A percentile compares a stretch with the other conserved stretches of the same genome.
These are phyloP conservation scores for Cucurbita ficifolia DNA, from an alignment of 306 rosid species.

Conservation along the genomic window DNA sequence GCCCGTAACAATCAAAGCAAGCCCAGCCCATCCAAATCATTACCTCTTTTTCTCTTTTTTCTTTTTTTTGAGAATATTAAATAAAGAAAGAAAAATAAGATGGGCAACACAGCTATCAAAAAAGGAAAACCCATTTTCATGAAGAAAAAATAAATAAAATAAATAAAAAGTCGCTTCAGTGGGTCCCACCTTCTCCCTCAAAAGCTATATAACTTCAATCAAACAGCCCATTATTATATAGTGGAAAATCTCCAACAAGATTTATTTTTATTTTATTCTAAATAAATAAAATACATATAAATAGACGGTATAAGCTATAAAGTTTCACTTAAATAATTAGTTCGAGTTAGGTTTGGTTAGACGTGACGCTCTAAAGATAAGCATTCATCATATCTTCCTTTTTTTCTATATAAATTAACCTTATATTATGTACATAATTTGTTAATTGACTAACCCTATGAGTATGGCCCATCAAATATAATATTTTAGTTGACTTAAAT, in stretches of 20 bases:
- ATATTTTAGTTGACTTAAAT: neutral
- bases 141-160: neutral
- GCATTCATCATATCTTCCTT: conserved; percentile 10
- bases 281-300: neutral
- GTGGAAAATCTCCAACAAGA: conserved; percentile 9
- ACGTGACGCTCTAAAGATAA: conserved; percentile 20
- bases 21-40: no score
- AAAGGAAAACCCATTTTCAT: neutral
- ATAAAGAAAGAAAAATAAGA: neutral
- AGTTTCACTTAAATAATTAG: conserved; percentile 23
- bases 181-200: neutral
- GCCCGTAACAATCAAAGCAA: no score
- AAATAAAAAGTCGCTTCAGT: neutral
- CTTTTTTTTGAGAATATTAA: neutral
- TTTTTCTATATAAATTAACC: neutral
- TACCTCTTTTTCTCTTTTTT: no score
- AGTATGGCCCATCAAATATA: neutral
- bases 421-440: neutral
- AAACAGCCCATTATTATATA: conserved; percentile 2
- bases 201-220: neutral
- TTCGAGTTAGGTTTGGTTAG: conserved; percentile 29
- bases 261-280: neutral
- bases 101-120: conserved; percentile 6
- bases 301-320: conserved; percentile 16
- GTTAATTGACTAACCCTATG: neutral